phyloP scores from a whole-genome alignment of 805 yeast genomes.

The Clavispora fructus region DNA sequence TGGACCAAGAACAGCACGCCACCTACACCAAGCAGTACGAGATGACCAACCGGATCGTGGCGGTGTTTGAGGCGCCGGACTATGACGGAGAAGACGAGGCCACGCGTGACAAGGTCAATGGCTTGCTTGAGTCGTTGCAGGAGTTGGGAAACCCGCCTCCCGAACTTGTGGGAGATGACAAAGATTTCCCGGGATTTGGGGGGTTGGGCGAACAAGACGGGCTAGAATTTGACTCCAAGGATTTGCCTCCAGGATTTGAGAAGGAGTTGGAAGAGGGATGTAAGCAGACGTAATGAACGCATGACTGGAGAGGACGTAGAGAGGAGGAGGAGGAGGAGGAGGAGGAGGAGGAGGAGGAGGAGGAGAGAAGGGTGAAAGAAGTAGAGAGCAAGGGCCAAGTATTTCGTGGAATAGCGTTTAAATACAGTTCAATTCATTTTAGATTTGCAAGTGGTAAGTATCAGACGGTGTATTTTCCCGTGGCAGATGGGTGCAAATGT shows the following conservation, averaged over 20 bases:
- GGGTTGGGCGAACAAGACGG: slow-evolving; percentile 36
- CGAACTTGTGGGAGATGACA: slow-evolving; percentile 60
- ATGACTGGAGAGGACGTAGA: too few relatives aligned
- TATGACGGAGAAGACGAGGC: slow-evolving; percentile 50
- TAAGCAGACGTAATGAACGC: slow-evolving; percentile 31
- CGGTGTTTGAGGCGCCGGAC: slow-evolving; percentile 57
- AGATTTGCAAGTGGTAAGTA: too few relatives aligned
- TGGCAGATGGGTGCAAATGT: neutral
- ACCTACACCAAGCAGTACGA: slow-evolving; percentile 59
- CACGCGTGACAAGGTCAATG: slow-evolving; percentile 47
- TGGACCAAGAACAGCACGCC: slow-evolving; percentile 42
- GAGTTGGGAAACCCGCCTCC: slow-evolving; percentile 76
- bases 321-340: too few relatives aligned
- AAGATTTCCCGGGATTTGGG: slow-evolving; percentile 42
- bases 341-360: too few relatives aligned
- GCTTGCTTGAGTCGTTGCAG: slow-evolving; percentile 62
- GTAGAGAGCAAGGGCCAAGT: too few relatives aligned
- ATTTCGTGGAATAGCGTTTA: too few relatives aligned
- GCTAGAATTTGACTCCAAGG: slow-evolving; percentile 46
- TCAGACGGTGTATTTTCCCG: too few relatives aligned
- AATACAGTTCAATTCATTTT: too few relatives aligned
- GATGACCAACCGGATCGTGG: slow-evolving; percentile 56
- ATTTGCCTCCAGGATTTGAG: slow-evolving; percentile 48
- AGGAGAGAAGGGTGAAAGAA: too few relatives aligned
- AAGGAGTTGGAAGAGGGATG: slow-evolving; percentile 56